Conservation (phyloP, 306 rosid species). For the Quercus dentata region DNA sequence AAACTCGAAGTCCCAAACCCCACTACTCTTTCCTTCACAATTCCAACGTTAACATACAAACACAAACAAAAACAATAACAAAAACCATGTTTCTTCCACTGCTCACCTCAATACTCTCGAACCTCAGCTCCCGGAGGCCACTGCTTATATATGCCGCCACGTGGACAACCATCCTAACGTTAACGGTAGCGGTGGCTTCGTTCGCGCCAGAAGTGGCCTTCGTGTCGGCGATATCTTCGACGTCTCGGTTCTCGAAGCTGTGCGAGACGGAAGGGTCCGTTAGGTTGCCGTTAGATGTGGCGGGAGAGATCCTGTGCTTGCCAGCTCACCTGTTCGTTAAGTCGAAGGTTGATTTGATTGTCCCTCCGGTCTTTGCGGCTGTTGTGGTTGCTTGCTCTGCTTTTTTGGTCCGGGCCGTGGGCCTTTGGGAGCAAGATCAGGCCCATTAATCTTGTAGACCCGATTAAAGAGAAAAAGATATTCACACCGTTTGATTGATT, state of each 20-base stretch:
- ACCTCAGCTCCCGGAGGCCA: conserved; percentile 47
- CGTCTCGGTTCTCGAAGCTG: conserved; percentile 44
- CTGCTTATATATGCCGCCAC: conserved; percentile 54
- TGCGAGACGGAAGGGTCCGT: conserved; percentile 38
- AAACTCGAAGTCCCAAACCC: neutral
- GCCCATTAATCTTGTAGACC: neutral
- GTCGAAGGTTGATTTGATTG: conserved; percentile 49
- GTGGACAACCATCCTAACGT: conserved; percentile 54
- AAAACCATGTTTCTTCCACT: conserved; percentile 42
- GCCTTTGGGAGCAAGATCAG: conserved; percentile 49
- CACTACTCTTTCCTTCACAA: neutral
- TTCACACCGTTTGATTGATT: too few species aligned
- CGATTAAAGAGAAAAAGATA: too few species aligned
- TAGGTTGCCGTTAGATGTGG: conserved; percentile 66
- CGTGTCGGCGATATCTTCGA: conserved; percentile 56
- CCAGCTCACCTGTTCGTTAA: conserved; percentile 46
- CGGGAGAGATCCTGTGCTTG: conserved; percentile 63
- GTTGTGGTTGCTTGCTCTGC: conserved; percentile 61
- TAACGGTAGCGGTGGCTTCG: conserved; percentile 69
- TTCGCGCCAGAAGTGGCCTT: conserved; percentile 73
- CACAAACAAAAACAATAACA: too few species aligned
- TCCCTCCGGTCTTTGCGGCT: conserved; percentile 71
- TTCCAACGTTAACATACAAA: neutral
- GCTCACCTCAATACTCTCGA: conserved; percentile 30
- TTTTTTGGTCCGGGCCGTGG: conserved; percentile 44